Evolutionary conservation across 2,329 filamentous ascomycete genomes (phyloP), one percentile per base, ranked within the genome.

Genomic region (Zymoseptoria passerinii): DNA sequence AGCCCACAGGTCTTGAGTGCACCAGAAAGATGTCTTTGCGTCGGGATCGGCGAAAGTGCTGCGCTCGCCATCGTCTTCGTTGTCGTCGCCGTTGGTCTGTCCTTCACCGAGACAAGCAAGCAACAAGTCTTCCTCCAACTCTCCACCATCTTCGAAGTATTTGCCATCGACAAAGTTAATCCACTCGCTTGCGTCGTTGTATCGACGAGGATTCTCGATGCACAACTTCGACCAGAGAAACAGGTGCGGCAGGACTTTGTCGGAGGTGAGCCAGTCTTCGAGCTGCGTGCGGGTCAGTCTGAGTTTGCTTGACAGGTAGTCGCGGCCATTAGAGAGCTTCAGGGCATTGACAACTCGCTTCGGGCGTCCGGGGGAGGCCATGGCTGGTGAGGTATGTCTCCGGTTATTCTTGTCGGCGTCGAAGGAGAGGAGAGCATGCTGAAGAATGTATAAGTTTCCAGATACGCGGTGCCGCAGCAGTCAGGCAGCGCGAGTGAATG

Each of bases 321-420:
- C 64, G 13, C 66, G 60, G 48, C 66, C 66, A 56, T 68, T 68
- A 50, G 62, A 62, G 27, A 63, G 59, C 54, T 66, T 61, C 19
- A 20, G 48, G 6, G 57, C 51, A 7, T 57, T 40, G 7, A 57
- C 57, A 16, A 53, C 28, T 8, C 66, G 40, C n/a, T 28, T 23
- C 1, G 64, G 63, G 10, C 64, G 62, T 16, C 64, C 61, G 19
- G 56, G 61, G 13, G 4, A 16, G 1, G 35, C 35, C 35, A 44
- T 44, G 35, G 13, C 35, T 44, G 35, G 35, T 44, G 7, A 44
- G 16, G 13, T 44, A 44, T 44, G 35, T 44, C 4, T 6, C n/a
- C 13, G 35, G 10, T 44, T 44, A 4, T 23, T 23, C 23, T 23
- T 23, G 23, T 23, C 23, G 4, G 13, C 8, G 28, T 44, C 35